Evolutionary conservation across 495 filamentous ascomycete genomes (phyloP).

Genomic region (Aspergillus asperescens): DNA sequence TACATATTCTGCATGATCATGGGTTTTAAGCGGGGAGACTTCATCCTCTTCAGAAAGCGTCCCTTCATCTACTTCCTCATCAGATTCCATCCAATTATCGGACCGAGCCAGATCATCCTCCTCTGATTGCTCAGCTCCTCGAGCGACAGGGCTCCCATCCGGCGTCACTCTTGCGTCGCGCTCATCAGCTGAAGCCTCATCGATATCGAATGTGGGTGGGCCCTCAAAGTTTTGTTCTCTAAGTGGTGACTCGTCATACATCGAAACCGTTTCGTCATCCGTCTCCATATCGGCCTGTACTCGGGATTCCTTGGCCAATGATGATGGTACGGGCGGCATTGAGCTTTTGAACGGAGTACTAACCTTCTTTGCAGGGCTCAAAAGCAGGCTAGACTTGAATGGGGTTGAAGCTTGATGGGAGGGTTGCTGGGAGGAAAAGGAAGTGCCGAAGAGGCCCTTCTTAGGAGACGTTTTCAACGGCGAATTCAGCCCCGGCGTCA

Average conservation of each 20-base stretch:
- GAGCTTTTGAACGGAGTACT: slow-evolving; percentile 38
- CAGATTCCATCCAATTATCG: not conserved
- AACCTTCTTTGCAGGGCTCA: slow-evolving; percentile 41
- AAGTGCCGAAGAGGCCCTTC: slow-evolving; percentile 37
- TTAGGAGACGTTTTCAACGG: slow-evolving; percentile 44
- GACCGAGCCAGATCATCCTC: not conserved
- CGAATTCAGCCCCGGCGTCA: slow-evolving; percentile 25
- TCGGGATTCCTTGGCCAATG: slow-evolving; percentile 8
- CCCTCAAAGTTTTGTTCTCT: slow-evolving; percentile 1
- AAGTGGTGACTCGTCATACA: slow-evolving; percentile 10
- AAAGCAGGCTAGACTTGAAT: slow-evolving; percentile 36
- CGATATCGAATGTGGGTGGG: too few relatives aligned
- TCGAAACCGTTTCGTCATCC: slow-evolving; percentile 7
- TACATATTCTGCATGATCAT: slow-evolving; percentile 1
- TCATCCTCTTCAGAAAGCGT: slow-evolving; percentile 7
- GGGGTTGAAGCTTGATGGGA: slow-evolving; percentile 29
- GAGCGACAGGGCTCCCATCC: not conserved
- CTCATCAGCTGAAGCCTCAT: slow-evolving; percentile 9
- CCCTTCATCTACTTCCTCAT: not conserved
- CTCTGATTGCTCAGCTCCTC: not conserved
- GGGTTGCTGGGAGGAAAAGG: slow-evolving; percentile 23
- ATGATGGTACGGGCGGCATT: slow-evolving; percentile 14
- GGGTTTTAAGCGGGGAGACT: slow-evolving; percentile 4
- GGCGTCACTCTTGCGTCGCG: not conserved
- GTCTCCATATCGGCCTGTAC: slow-evolving; percentile 1